Conservation (phyloP, 805 yeast genomes). For the Babjeviella inositovora region DNA sequence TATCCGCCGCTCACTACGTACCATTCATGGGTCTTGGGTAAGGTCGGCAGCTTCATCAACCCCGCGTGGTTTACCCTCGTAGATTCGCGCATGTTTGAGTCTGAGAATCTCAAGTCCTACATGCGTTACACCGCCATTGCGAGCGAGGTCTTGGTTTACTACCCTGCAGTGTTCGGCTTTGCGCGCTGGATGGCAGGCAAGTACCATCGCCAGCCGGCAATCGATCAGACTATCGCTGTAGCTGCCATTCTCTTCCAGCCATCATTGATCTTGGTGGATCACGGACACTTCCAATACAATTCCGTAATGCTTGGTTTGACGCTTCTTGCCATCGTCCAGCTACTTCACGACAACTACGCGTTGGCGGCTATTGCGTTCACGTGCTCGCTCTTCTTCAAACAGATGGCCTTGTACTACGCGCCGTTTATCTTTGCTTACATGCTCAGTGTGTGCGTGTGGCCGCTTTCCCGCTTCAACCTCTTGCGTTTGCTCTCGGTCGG, state of each 20-base stretch:
- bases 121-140: constrained; percentile 73
- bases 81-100: constrained; percentile 63
- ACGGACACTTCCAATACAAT: constrained; percentile 95
- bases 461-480: constrained; percentile 6
- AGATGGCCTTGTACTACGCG: constrained; percentile 88
- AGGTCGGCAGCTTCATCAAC: constrained; percentile 48
- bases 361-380: constrained; percentile 69
- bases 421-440: constrained; percentile 78
- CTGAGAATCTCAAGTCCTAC: constrained; percentile 49
- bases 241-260: constrained; percentile 81
- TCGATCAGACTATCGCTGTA: constrained; percentile 63
- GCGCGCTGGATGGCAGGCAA: constrained; percentile 62
- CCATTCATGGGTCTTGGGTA: constrained; percentile 74
- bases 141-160: constrained; percentile 58
- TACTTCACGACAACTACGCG: constrained; percentile 46
- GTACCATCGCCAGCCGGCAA: constrained; percentile 35
- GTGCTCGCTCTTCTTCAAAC: constrained; percentile 71
- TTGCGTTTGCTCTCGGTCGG: constrained; percentile 42
- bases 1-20: constrained; percentile 95
- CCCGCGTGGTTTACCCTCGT: constrained; percentile 65
- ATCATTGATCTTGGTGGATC: constrained; percentile 69
- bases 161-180: constrained; percentile 67
- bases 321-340: constrained; percentile 46
- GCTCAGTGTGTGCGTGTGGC: constrained; percentile 31
- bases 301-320: constrained; percentile 87